Percentiles rank a stretch among this genome's conserved stretches.
Evolutionary conservation across 2,329 filamentous ascomycete genomes (phyloP).

Genomic region (Mollisiaceae sp.): DNA sequence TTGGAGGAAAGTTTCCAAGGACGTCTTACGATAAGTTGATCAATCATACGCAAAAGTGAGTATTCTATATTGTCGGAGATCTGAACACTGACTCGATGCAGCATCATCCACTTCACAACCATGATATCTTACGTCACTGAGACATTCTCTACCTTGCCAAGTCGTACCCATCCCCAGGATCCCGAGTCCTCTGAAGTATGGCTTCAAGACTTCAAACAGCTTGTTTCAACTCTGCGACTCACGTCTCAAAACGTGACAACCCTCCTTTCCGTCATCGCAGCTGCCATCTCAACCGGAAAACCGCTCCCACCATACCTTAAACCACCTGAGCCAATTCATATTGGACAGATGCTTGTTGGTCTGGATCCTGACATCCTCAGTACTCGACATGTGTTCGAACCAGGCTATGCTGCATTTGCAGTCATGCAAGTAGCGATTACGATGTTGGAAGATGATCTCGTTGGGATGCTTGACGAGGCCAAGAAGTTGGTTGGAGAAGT

Average conservation of each 20-base stretch:
- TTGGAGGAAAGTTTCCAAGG: conserved; percentile 71
- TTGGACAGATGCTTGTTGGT: conserved; percentile 20
- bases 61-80: neutral
- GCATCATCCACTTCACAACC: conserved; percentile 68
- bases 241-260: conserved; percentile 69
- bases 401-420: conserved; percentile 22
- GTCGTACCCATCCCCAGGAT: neutral
- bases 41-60: conserved; percentile 26
- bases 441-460: conserved; percentile 17
- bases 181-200: conserved; percentile 50
- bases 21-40: conserved; percentile 22
- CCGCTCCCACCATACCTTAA: conserved; percentile 73
- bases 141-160: conserved; percentile 45
- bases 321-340: conserved; percentile 49
- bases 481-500: conserved; percentile 21
- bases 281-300: conserved; percentile 66
- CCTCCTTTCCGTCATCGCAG: conserved; percentile 69
- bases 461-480: conserved; percentile 7
- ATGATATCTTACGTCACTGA: conserved; percentile 66
- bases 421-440: conserved; percentile 23
- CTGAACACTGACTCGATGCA: conserved; percentile 34
- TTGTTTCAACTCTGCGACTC: conserved; percentile 59
- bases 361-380: conserved; percentile 21
- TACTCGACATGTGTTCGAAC: conserved; percentile 20
- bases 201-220: conserved; percentile 40